Base-by-base conservation (phyloP, 495 filamentous ascomycete species). In the Lepraria neglecta region DNA sequence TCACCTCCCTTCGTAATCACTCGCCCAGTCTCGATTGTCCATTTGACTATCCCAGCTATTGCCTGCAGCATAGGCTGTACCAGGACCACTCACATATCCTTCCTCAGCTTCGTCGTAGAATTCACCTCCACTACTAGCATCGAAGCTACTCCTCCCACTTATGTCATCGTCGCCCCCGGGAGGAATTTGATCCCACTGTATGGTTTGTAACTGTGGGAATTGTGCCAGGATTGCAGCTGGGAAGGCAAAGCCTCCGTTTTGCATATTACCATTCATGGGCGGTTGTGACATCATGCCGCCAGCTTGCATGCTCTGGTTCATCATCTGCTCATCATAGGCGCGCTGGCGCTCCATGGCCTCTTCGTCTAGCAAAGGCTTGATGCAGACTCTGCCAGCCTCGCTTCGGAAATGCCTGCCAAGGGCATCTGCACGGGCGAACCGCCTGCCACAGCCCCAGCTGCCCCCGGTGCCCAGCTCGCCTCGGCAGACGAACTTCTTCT, bases 401-500 rank as follows among this genome's bases (percentile, higher is more conserved):
- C 89, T 92, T 53, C 94, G 81, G 81, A 98, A 98, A 72, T 98
- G 94, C n/a, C 94, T 84, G 17, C 94, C 94, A 3, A 98, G 78
- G 3, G 95, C 94, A 73, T 98, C 94, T 9, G 94, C 94, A 58
- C 94, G 90, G 1, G 94, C 94, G 71, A 98, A 98, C 11, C 91
- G 81, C 31, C 94, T 86, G 14, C 90, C 90, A 67, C 94, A 98
- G 50, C 94, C 94, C 94, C 94, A 98, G 59, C 84, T 82, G 7
- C 84, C 84, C 35, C 84, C 85, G n/a, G 82, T 79, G 60, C 91
- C 89, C 12, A 98, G 83, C 57, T 90, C 88, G 60, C 94, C 94
- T 44, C 88, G 87, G 73, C 94, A 98, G 60, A 97, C 89, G 69
- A 97, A 98, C 67, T 97, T 97, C 83, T 95, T 95, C 72, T 96